Percentiles rank a stretch among this genome's conserved stretches.
phyloP scores from a whole-genome alignment of 768 basidiomycete species.

The Hygrophorus russula region DNA sequence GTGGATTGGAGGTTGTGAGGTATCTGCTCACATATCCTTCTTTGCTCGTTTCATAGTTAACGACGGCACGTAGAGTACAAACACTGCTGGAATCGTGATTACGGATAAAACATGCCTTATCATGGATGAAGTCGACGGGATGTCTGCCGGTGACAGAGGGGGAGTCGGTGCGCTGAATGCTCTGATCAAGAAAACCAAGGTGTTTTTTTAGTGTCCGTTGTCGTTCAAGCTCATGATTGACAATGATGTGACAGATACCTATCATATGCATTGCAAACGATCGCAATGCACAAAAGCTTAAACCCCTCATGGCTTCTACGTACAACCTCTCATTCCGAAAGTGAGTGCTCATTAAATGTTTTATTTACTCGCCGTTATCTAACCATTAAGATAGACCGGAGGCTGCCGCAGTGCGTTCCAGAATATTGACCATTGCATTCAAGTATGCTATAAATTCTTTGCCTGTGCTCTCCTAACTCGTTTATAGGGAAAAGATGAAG shows the following conservation, averaged over 20 bases:
- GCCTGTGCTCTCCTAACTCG: background rate
- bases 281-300: slow-evolving; percentile 76
- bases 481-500: slow-evolving; percentile 78
- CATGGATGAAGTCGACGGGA: slow-evolving; percentile 99
- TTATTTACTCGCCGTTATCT: background rate
- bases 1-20: slow-evolving; percentile 55
- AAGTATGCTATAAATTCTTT: slow-evolving; percentile 42
- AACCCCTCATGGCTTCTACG: slow-evolving; percentile 65
- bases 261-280: slow-evolving; percentile 99
- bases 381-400: slow-evolving; percentile 47
- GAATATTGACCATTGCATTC: slow-evolving; percentile 80
- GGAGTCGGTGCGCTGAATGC: slow-evolving; percentile 91
- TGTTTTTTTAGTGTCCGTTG: slow-evolving; percentile 14
- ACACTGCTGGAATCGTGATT: slow-evolving; percentile 60
- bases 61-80: slow-evolving; percentile 33
- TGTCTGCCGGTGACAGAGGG: slow-evolving; percentile 96
- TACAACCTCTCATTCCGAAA: slow-evolving; percentile 69
- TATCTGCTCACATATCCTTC: slow-evolving; percentile 11
- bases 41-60: background rate
- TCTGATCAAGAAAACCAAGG: slow-evolving; percentile 88
- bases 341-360: slow-evolving; percentile 27
- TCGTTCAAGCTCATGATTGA: background rate
- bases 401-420: slow-evolving; percentile 64
- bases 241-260: slow-evolving; percentile 50
- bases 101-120: slow-evolving; percentile 81